Evolutionary conservation across 2,329 filamentous ascomycete genomes (phyloP), one percentile per base, ranked within the genome.

Genomic region (Zelopaecilomyces penicillatus): DNA sequence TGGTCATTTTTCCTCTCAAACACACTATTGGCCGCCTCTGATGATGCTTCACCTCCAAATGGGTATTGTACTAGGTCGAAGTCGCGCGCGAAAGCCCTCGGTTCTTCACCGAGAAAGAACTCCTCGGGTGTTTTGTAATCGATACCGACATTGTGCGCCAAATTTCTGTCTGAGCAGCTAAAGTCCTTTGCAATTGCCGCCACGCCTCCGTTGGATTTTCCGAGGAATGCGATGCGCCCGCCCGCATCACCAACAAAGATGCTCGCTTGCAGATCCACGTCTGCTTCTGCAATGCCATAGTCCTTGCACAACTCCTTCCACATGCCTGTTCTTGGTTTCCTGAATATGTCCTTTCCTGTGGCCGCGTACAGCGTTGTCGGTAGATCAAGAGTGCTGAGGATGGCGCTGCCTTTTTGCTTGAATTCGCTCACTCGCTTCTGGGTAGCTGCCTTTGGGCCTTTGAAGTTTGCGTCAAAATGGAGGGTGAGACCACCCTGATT

Each of bases 221-320:
- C 53, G 10, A 60, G 42, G 1, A 52, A 48, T 50, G 79, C 70
- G 52, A 69, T 57, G 59, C 81, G 73, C 0, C 81, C 81, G 9
- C 75, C 81, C 5, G 93, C 93, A 67, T 98, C 93, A 37, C 93
- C 93, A 37, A 98, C 82, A 59, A 95, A 96, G 51, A 96, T 71
- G 27, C 87, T 94, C 3, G 72, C 68, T 11, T 75, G 66, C 31
- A 86, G 62, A 60, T 95, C 84, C n/a, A 95, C 65, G 1, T 72
- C 71, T 1, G 68, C 67, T 5, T 70, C 67, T 37, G 75, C 65
- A 1, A 85, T 66, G 39, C 73, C 75, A 52, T 80, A 76, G 54
- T 87, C 82, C 0, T 74, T 65, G 50, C 71, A 71, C 4, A 77
- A 50, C 53, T 76, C 72, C 1, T 74, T 71, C 91, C 93, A 98